Base-by-base conservation (phyloP, 805 yeast genomes). In the Candida taoyuanica region DNA sequence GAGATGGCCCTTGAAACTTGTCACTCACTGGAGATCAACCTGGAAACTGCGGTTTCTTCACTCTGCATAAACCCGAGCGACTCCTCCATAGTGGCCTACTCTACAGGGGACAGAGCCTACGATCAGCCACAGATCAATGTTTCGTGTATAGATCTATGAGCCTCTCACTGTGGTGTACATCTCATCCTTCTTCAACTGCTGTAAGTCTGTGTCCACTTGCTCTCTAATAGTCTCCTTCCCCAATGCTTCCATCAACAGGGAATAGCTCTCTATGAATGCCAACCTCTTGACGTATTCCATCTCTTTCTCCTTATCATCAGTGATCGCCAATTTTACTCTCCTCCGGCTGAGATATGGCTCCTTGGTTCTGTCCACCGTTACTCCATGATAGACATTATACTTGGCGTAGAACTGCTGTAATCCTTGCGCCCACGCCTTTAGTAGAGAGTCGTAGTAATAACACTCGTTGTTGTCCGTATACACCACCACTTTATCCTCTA, bases 371-470 rank as follows among this genome's bases (percentile, higher is more conserved):
- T 49, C 49, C 16, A 52, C 41, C 47, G 53, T 50, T 7, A 53
- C 34, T 2, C 49, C 36, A 6, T 42, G 19, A 17, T 42, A 52
- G 7, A 29, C n/a, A 17, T 52, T 44, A 18, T 17, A 46, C 19
- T 38, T 36, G 5, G 23, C 28, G 24, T 49, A 42, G 31, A 23
- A 46, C 28, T 34, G 27, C 78, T 82, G 16, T 75, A 41, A 0
- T 68, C 50, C 40, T 60, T 67, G 1, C n/a, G 62, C 54, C 85
- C 85, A 79, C 9, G 59, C 52, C 38, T 53, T 59, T 39, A 78
- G 46, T 5, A 57, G 63, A 2, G 41, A n/a, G 7, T 72, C 67
- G 48, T 63, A 79, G 11, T 55, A 48, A 50, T 58, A 78, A 0
- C 70, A 65, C 27, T 67, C 67, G 30, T 52, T 47, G 31, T 56